A percentile compares a stretch with the other conserved stretches of the same genome.
phyloP scores from a whole-genome alignment of 192 early-diverging fungal genomes.

The Coemansia sp. region DNA sequence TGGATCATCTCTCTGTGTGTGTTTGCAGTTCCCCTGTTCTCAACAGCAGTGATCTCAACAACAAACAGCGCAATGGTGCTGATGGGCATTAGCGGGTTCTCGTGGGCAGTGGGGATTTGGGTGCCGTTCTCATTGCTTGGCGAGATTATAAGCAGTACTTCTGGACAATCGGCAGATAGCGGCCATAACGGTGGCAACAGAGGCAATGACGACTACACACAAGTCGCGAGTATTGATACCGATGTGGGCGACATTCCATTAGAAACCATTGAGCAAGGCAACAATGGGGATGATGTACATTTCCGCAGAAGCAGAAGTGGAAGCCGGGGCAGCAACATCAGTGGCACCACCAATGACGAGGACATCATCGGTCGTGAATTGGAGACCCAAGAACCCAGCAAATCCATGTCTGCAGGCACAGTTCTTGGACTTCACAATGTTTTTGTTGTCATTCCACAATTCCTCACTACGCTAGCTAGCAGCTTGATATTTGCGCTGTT shows the following conservation, averaged over 20 bases:
- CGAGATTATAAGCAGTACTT: constrained; percentile 41
- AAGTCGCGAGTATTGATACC: constrained; percentile 7
- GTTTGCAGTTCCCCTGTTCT: constrained; percentile 67
- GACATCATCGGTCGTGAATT: background rate
- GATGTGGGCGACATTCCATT: constrained; percentile 27
- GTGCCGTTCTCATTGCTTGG: constrained; percentile 91
- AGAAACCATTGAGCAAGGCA: constrained; percentile 15
- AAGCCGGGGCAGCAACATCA: background rate
- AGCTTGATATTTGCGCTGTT: constrained; percentile 72
- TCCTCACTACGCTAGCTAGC: constrained; percentile 77
- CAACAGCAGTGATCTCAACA: constrained; percentile 62
- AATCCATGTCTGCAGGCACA: constrained; percentile 63
- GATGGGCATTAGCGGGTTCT: constrained; percentile 73
- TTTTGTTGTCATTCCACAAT: constrained; percentile 92
- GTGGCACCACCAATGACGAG: constrained; percentile 1
- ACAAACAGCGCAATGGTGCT: constrained; percentile 65
- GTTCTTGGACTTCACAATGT: constrained; percentile 95
- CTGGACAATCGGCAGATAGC: background rate
- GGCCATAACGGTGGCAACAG: constrained; percentile 2
- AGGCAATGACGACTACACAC: constrained; percentile 18
- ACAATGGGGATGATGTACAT: background rate
- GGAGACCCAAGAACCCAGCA: background rate
- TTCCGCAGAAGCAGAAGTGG: background rate
- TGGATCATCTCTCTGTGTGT: constrained; percentile 74
- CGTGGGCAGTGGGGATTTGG: constrained; percentile 91